These are phyloP conservation scores for Leccinum aurantiacum DNA, from an alignment of 768 basidiomycete species.

Conservation along the genomic window DNA sequence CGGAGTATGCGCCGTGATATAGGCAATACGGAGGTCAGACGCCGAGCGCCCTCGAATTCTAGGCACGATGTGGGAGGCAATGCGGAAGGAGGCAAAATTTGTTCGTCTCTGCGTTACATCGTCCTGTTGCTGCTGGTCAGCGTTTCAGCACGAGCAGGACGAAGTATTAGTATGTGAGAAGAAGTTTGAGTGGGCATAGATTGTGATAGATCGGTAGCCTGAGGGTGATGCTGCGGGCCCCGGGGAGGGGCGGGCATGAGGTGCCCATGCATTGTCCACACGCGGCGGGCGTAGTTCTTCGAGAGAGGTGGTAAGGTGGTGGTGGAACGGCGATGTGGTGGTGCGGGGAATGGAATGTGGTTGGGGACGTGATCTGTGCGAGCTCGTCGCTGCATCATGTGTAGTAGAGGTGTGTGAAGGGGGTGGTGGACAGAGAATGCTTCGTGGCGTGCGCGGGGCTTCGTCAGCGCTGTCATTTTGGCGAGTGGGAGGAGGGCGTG, in stretches of 20 bases:
- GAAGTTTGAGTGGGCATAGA: conserved; percentile 2
- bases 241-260: conserved; percentile 19
- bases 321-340: too few species aligned
- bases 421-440: conserved; percentile 20
- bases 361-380: conserved; percentile 1
- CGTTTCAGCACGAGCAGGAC: neutral
- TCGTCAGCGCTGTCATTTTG: neutral
- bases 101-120: conserved; percentile 11
- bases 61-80: conserved; percentile 11
- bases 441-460: conserved; percentile 10
- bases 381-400: conserved; percentile 5
- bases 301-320: conserved; percentile 11
- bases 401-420: neutral
- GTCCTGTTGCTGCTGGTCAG: neutral
- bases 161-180: conserved; percentile 13
- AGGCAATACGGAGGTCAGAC: conserved; percentile 19
- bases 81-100: conserved; percentile 14
- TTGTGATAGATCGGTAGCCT: conserved; percentile 8
- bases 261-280: conserved; percentile 22
- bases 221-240: neutral
- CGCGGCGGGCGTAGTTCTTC: conserved; percentile 16
- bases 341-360: neutral
- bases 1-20: conserved; percentile 9
- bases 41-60: conserved; percentile 22
- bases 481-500: too few species aligned